Base-by-base conservation (phyloP, 805 yeast species). In the Pichia pseudocactophila region DNA sequence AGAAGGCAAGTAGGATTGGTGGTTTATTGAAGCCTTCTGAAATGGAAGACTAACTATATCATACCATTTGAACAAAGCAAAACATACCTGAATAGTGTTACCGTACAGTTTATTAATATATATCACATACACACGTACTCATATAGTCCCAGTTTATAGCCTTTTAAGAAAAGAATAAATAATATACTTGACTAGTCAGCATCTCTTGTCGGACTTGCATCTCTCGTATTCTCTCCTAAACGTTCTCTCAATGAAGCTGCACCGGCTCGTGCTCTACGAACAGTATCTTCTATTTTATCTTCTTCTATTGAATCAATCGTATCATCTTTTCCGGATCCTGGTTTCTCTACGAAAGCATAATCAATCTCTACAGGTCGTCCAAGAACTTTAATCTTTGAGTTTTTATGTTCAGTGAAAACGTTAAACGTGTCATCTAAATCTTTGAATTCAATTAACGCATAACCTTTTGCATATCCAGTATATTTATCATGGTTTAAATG, bases 21-120 rank as follows among this genome's bases (percentile, higher is more conserved):
- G 98, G 98, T 39, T 72, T 90, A 60, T 69, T 92, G 58, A 90
- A 88, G 63, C 98, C 98, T 26, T 79, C 94, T 18, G 98, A 90
- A 55, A 74, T 90, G 76, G 96, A 84, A 51, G 96, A 89, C 39
- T 59, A 43, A 40, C 2, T 28, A 19, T 8, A 13, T 32, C 25
- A 8, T 22, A 5, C 31, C 6, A 12, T 4, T 28, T 28, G 31
- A 12, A 28, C 5, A 22, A 5, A 6, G 5, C 25, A 22, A 22
- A 22, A 22, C 25, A 22, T 22, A 22, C 25, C 25, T 22, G 7
- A 22, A 22, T 22, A 6, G 8, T 22, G 25, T 22, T 22, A 22
- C 8, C 8, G 5, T 8, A 22, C 25, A 22, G 25, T 22, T 22
- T 5, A 22, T 22, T 22, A 8, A 22, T 22, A 22, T 8, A 6